phyloP scores from a whole-genome alignment of 306 rosid genomes.

The Potentilla sterilis region DNA sequence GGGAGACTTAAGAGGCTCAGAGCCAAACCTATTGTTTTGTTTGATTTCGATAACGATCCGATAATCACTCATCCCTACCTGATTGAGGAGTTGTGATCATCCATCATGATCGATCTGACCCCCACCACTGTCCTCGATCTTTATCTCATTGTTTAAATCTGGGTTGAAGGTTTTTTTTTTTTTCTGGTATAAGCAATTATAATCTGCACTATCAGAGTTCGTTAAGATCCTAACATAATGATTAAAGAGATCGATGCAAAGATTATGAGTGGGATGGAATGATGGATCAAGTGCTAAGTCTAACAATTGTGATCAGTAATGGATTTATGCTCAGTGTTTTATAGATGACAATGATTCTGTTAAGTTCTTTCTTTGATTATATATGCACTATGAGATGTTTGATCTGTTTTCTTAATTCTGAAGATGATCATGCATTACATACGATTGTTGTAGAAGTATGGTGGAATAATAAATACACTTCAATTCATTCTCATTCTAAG shows the following conservation, averaged over 20 bases:
- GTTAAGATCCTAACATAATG: not conserved
- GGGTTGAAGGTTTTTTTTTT: not conserved
- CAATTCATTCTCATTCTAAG: not conserved
- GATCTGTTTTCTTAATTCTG: not conserved
- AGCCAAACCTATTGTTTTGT: not conserved
- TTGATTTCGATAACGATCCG: not conserved
- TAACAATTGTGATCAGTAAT: not conserved
- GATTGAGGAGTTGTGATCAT: not conserved
- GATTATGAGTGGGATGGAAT: slow-evolving; percentile 8
- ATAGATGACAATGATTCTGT: not conserved
- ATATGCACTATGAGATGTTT: not conserved
- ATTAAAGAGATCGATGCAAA: not conserved
- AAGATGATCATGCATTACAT: not conserved
- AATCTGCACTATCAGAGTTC: slow-evolving; percentile 1
- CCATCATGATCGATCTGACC: not conserved
- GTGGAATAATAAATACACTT: not conserved
- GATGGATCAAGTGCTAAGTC: slow-evolving; percentile 8
- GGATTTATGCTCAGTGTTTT: not conserved
- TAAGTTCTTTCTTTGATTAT: not conserved
- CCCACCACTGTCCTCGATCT: not conserved
- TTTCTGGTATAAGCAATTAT: not conserved
- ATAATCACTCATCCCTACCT: slow-evolving; percentile 11
- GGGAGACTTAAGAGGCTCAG: not conserved
- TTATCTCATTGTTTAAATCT: slow-evolving; percentile 4
- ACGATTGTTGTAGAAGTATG: not conserved